phyloP scores from a whole-genome alignment of 73 alveolate genomes.

The Paramecium caudatum region DNA sequence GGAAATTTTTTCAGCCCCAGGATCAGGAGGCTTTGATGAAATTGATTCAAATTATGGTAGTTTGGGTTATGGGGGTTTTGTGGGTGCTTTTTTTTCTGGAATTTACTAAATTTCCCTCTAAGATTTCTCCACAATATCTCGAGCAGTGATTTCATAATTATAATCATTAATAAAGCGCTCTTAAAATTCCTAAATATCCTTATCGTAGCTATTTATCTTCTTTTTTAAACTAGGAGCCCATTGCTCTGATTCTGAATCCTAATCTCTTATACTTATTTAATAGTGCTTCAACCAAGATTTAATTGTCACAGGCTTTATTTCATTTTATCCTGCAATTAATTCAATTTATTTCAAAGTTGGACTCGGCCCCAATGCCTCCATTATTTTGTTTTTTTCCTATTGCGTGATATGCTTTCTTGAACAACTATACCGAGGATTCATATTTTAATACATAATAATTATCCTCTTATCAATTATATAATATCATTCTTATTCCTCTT shows the following conservation, averaged over 20 bases:
- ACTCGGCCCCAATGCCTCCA: background rate
- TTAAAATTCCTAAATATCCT: no score
- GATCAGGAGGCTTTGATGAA: background rate
- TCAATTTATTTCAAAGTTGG: background rate
- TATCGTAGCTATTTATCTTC: no score
- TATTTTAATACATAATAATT: background rate
- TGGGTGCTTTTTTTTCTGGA: background rate
- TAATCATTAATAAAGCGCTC: background rate
- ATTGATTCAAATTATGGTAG: background rate
- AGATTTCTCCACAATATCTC: background rate
- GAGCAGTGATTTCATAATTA: background rate
- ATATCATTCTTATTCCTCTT: background rate
- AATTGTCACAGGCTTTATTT: background rate
- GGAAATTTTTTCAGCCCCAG: background rate
- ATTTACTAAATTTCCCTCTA: no score
- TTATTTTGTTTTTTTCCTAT: background rate
- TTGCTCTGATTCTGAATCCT: background rate
- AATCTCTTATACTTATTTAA: background rate
- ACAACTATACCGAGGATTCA: conserved; percentile 7
- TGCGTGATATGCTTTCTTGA: background rate
- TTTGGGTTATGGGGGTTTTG: background rate
- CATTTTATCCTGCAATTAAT: background rate
- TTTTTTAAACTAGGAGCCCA: background rate
- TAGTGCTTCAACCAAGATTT: conserved; percentile 3
- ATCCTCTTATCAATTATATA: background rate